Evolutionary conservation across 495 filamentous ascomycete genomes (phyloP).

Genomic region (Penicilliopsis zonata): DNA sequence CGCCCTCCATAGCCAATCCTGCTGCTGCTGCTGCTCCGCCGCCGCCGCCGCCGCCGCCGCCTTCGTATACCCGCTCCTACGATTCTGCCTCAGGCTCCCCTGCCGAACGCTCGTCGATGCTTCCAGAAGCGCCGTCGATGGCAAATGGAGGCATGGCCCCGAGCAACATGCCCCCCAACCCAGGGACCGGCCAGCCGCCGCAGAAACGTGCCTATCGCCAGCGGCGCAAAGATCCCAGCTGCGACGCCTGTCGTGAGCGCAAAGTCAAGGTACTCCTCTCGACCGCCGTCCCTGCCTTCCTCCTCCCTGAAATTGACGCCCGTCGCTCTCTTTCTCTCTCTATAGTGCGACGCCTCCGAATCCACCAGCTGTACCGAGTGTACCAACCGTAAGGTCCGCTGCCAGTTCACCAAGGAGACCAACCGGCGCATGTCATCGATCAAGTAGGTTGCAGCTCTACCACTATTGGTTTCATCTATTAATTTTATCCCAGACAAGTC

Average conservation of each 20-base stretch:
- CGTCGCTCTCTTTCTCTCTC: not conserved
- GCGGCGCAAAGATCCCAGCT: conserved; percentile 90
- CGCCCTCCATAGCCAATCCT: no score
- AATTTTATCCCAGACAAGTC: conserved; percentile 50
- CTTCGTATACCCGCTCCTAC: conserved; percentile 28
- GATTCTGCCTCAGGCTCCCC: conserved; percentile 33
- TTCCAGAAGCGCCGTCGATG: conserved; percentile 21
- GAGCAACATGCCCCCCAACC: conserved; percentile 31
- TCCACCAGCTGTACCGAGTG: conserved; percentile 94
- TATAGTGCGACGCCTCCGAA: conserved; percentile 87
- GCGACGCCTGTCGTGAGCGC: conserved; percentile 91
- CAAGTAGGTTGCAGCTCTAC: conserved; percentile 43
- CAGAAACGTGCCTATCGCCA: conserved; percentile 95
- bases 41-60: conserved; percentile 14
- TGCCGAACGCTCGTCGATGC: conserved; percentile 16
- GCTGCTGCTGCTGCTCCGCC: no score
- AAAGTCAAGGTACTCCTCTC: conserved; percentile 68
- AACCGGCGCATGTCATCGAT: conserved; percentile 98
- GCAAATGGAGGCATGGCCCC: conserved; percentile 24
- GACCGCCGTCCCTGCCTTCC: conserved; percentile 1
- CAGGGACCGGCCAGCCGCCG: conserved; percentile 30
- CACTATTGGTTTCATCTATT: conserved; percentile 7
- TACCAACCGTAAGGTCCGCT: conserved; percentile 86
- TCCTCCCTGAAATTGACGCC: not conserved
- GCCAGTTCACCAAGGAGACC: conserved; percentile 98